A percentile compares a stretch with the other conserved stretches of the same genome.
These are phyloP conservation scores for Cladophialophora exuberans DNA, from an alignment of 2,329 filamentous ascomycete species.

Conservation along the genomic window DNA sequence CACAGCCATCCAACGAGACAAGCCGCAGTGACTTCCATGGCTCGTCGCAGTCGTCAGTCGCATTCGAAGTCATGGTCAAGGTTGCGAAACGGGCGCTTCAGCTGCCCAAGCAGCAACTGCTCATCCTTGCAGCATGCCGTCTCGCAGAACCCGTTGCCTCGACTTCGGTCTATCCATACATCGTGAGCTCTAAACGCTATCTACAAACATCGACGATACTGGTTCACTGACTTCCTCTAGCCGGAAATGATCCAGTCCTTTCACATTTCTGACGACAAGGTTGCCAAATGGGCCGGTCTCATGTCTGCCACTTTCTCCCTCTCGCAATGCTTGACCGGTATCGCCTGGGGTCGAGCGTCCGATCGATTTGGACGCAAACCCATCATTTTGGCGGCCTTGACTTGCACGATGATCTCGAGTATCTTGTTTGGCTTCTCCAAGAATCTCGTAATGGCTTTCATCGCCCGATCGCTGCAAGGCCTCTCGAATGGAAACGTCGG, in stretches of 20 bases:
- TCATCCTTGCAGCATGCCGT: conserved; percentile 76
- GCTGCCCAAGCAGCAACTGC: conserved; percentile 75
- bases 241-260: conserved; percentile 86
- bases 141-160: conserved; percentile 73
- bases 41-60: conserved; percentile 4
- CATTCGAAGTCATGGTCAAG: conserved; percentile 26
- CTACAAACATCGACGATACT: not conserved
- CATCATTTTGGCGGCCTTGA: conserved; percentile 72
- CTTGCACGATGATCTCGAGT: conserved; percentile 79
- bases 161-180: conserved; percentile 70
- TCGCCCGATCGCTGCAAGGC: conserved; percentile 76
- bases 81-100: conserved; percentile 49
- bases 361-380: conserved; percentile 83
- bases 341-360: conserved; percentile 75
- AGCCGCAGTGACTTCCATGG: conserved; percentile 16
- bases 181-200: conserved; percentile 42
- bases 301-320: conserved; percentile 74
- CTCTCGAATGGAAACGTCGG: conserved; percentile 90
- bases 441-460: conserved; percentile 77
- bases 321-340: conserved; percentile 70
- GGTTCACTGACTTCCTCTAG: conserved; percentile 42
- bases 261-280: conserved; percentile 68
- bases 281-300: conserved; percentile 80
- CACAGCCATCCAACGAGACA: not conserved
- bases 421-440: conserved; percentile 83